Evolutionary conservation across 169 alveolate genomes (phyloP).

Genomic region (Cryptosporidium parvum): DNA sequence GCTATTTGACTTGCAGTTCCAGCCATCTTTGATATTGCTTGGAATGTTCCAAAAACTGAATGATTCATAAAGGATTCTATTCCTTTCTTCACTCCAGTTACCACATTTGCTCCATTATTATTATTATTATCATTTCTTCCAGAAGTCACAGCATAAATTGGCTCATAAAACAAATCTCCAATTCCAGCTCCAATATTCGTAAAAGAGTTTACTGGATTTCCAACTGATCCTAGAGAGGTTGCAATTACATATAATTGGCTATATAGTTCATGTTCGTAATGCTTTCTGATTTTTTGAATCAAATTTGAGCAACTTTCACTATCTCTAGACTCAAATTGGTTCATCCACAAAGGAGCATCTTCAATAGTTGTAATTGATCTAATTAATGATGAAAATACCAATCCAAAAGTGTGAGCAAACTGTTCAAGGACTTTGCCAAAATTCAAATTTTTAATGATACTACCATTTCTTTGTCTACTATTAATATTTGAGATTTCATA

Average conservation of each 20-base stretch:
- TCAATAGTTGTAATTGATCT: constrained; percentile 70
- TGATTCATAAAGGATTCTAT: constrained; percentile 80
- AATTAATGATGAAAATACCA: constrained; percentile 53
- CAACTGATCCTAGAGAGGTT: constrained; percentile 72
- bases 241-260: constrained; percentile 65
- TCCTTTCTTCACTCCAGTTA: constrained; percentile 80
- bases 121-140: constrained; percentile 38
- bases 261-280: constrained; percentile 63
- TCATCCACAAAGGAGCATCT: constrained; percentile 74
- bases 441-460: constrained; percentile 29
- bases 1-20: constrained; percentile 83
- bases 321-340: constrained; percentile 47
- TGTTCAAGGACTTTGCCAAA: constrained; percentile 40
- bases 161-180: constrained; percentile 71
- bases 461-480: neutral
- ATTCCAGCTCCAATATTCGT: constrained; percentile 76
- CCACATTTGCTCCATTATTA: constrained; percentile 76
- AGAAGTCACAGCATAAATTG: constrained; percentile 72
- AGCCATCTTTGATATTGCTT: constrained; percentile 81
- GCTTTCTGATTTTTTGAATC: constrained; percentile 53
- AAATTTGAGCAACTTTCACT: constrained; percentile 25
- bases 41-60: constrained; percentile 82
- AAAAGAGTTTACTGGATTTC: constrained; percentile 73
- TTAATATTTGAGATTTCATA: neutral
- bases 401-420: constrained; percentile 61